Conservation (phyloP, 352 stramenopile species). For the Phytophthora multivora region DNA sequence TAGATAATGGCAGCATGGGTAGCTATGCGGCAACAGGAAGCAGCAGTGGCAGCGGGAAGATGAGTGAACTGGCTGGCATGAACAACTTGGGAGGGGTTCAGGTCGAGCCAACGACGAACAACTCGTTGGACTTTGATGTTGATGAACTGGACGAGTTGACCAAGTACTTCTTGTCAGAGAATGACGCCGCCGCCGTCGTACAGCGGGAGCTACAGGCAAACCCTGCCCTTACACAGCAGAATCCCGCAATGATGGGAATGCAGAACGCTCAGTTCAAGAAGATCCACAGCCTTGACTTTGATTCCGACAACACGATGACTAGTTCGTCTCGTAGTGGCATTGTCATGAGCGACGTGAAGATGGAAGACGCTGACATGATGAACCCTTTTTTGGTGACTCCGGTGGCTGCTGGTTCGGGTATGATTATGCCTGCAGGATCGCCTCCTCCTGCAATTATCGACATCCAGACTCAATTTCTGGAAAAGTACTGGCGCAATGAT, state of each 20-base stretch:
- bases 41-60: slow-evolving; percentile 35
- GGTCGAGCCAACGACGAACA: slow-evolving; percentile 43
- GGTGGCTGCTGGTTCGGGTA: slow-evolving; percentile 1
- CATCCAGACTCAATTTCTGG: slow-evolving; percentile 83
- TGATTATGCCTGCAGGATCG: slow-evolving; percentile 24
- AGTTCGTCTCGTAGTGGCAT: slow-evolving; percentile 26
- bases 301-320: slow-evolving; percentile 45
- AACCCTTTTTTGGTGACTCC: slow-evolving; percentile 51
- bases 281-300: slow-evolving; percentile 80
- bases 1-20: slow-evolving; percentile 20
- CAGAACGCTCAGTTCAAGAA: slow-evolving; percentile 56
- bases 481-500: slow-evolving; percentile 93
- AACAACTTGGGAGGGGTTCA: slow-evolving; percentile 12
- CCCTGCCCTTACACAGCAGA: slow-evolving; percentile 10
- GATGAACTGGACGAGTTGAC: slow-evolving; percentile 80
- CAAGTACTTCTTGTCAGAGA: slow-evolving; percentile 72
- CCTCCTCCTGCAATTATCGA: slow-evolving; percentile 56
- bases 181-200: slow-evolving; percentile 38
- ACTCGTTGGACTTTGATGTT: slow-evolving; percentile 66
- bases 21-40: slow-evolving; percentile 37
- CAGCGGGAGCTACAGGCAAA: slow-evolving; percentile 40
- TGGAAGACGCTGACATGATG: slow-evolving; percentile 49
- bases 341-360: slow-evolving; percentile 29
- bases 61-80: slow-evolving; percentile 11
- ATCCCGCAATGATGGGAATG: slow-evolving; percentile 3